Percentiles rank a stretch among this genome's conserved stretches.
Conservation (phyloP, 345 rosid species). For the Acer negundo region DNA sequence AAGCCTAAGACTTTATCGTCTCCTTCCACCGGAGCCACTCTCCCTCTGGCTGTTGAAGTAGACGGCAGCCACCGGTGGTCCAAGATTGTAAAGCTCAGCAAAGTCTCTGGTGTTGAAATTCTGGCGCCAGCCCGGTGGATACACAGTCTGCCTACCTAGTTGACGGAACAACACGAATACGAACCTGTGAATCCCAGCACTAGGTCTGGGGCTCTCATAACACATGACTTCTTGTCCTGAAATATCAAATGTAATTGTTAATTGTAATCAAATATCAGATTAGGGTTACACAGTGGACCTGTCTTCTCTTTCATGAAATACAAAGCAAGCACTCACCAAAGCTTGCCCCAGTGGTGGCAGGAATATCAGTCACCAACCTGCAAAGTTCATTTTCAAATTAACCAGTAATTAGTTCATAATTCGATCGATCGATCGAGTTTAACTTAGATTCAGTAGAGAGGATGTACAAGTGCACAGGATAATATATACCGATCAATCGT, state of each 20-base stretch:
- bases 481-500: too few species aligned
- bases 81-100: slow-evolving; percentile 83
- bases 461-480: too few species aligned
- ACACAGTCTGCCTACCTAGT: slow-evolving; percentile 77
- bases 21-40: slow-evolving; percentile 71
- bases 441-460: too few species aligned
- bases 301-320: not conserved
- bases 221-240: slow-evolving; percentile 72
- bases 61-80: slow-evolving; percentile 69
- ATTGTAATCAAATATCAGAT: too few species aligned
- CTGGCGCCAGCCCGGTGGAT: slow-evolving; percentile 87
- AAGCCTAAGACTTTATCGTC: slow-evolving; percentile 17
- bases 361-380: slow-evolving; percentile 84
- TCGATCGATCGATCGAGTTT: too few species aligned
- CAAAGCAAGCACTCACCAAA: slow-evolving; percentile 39
- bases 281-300: too few species aligned
- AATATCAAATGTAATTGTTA: too few species aligned
- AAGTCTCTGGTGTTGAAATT: slow-evolving; percentile 75
- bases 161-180: slow-evolving; percentile 70
- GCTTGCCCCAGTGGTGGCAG: slow-evolving; percentile 59
- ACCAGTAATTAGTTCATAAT: too few species aligned
- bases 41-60: slow-evolving; percentile 86
- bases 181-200: slow-evolving; percentile 70
- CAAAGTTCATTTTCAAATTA: not conserved
- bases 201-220: slow-evolving; percentile 76